Percentiles rank a stretch among this genome's conserved stretches.
These are phyloP conservation scores for Oryza longistaminata DNA, from an alignment of 176 grass and related monocot genomes.

Conservation along the genomic window DNA sequence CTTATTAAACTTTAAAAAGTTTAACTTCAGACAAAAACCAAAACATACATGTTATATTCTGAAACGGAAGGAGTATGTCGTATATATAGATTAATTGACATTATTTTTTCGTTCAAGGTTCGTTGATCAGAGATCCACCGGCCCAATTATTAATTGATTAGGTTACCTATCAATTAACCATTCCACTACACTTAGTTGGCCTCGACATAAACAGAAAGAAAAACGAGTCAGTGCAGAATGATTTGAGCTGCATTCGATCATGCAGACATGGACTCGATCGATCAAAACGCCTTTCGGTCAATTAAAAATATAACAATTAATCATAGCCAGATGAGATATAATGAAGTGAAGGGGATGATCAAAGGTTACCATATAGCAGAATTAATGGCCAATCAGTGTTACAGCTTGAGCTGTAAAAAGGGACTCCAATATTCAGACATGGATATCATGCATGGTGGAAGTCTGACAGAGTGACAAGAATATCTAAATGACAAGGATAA, in stretches of 20 bases:
- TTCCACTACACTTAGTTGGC: neutral
- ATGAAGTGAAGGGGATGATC: too few relatives aligned
- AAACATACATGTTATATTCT: too few relatives aligned
- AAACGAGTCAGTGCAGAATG: neutral
- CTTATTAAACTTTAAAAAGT: too few relatives aligned
- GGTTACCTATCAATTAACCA: neutral
- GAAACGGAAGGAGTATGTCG: too few relatives aligned
- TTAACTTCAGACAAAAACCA: too few relatives aligned
- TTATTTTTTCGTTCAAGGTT: too few relatives aligned
- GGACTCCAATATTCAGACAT: neutral
- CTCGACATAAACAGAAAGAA: neutral
- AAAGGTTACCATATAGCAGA: neutral
- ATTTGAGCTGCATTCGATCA: neutral
- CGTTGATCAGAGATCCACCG: too few relatives aligned
- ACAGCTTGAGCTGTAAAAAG: neutral
- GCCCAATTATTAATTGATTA: too few relatives aligned
- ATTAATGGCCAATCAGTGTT: neutral
- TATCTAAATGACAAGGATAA: neutral
- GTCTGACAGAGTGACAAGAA: neutral
- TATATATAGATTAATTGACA: too few relatives aligned
- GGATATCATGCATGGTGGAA: neutral
- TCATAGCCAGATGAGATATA: neutral
- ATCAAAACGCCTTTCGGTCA: neutral
- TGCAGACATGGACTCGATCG: neutral
- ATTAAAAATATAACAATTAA: neutral